Percentiles rank a stretch among this genome's conserved stretches.
Conservation (phyloP, 805 yeast genomes). For the Yamadazyma kitorensis region DNA sequence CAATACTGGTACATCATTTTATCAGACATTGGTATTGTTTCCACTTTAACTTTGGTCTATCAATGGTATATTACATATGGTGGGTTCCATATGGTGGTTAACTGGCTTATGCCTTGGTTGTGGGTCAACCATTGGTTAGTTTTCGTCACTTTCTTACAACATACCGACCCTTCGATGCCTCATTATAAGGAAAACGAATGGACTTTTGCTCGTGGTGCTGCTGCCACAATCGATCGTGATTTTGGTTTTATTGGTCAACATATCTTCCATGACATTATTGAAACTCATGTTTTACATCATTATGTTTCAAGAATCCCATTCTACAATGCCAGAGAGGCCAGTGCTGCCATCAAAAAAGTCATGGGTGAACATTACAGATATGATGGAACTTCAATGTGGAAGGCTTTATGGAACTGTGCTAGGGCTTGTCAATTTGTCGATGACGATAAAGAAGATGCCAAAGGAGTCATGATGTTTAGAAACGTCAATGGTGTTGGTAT, state of each 20-base stretch:
- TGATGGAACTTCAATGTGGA: slow-evolving; percentile 56
- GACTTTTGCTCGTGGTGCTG: slow-evolving; percentile 67
- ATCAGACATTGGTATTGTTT: slow-evolving; percentile 54
- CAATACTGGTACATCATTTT: slow-evolving; percentile 55
- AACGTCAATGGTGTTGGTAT: slow-evolving; percentile 56
- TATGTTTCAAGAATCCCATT: slow-evolving; percentile 55
- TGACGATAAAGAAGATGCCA: slow-evolving; percentile 38
- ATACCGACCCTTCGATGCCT: slow-evolving; percentile 58
- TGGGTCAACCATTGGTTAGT: slow-evolving; percentile 67
- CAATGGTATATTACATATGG: slow-evolving; percentile 51
- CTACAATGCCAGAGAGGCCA: slow-evolving; percentile 54
- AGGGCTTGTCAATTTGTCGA: slow-evolving; percentile 73
- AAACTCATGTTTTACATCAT: slow-evolving; percentile 58
- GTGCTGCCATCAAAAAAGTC: slow-evolving; percentile 48
- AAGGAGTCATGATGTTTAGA: slow-evolving; percentile 66
- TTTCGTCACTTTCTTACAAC: slow-evolving; percentile 60
- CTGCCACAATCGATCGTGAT: slow-evolving; percentile 62
- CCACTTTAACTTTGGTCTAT: slow-evolving; percentile 45
- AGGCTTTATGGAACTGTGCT: slow-evolving; percentile 52
- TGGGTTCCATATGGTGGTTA: slow-evolving; percentile 46
- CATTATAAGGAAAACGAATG: slow-evolving; percentile 56
- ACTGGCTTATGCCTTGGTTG: slow-evolving; percentile 59
- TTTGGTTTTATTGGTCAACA: slow-evolving; percentile 58
- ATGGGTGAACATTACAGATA: slow-evolving; percentile 52
- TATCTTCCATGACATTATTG: slow-evolving; percentile 57